Percentiles rank a stretch among this genome's conserved stretches.
phyloP scores from a whole-genome alignment of 768 basidiomycete species.

The Naganishia onofrii region DNA sequence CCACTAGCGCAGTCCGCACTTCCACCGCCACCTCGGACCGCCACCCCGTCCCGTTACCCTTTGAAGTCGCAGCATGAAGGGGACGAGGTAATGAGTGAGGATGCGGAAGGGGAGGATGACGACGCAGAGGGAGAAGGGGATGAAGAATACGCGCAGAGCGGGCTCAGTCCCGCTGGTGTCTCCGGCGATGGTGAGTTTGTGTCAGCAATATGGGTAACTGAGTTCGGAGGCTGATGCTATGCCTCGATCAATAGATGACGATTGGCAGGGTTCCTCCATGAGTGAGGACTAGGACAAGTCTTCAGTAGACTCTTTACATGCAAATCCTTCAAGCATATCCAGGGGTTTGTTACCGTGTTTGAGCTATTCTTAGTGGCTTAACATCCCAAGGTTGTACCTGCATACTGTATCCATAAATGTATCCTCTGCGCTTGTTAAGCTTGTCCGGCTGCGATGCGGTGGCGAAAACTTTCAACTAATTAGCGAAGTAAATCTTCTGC shows the following conservation, averaged over 20 bases:
- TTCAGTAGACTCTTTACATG: neutral
- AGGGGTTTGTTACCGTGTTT: too few species aligned
- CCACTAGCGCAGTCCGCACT: conserved; percentile 27
- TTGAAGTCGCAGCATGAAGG: neutral
- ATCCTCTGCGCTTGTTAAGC: neutral
- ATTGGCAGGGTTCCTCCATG: conserved; percentile 19
- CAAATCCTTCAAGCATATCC: neutral
- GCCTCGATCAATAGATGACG: conserved; percentile 10
- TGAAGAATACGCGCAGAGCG: neutral
- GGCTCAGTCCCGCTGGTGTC: neutral
- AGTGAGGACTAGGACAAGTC: neutral
- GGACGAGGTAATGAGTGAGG: conserved; percentile 39
- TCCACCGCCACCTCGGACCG: neutral
- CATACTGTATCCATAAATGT: conserved; percentile 4
- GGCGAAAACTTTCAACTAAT: too few species aligned
- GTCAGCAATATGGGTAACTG: too few species aligned
- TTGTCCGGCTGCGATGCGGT: neutral
- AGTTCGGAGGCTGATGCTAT: neutral
- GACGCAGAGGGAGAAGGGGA: conserved; percentile 46
- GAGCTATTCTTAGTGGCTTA: too few species aligned
- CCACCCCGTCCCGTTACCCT: conserved; percentile 3
- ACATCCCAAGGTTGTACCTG: neutral
- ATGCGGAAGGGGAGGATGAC: conserved; percentile 55
- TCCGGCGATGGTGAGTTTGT: conserved; percentile 8
- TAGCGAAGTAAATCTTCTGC: too few species aligned